Evolutionary conservation across 139 green algal genomes (phyloP).

Genomic region (Chlorella sp.): DNA sequence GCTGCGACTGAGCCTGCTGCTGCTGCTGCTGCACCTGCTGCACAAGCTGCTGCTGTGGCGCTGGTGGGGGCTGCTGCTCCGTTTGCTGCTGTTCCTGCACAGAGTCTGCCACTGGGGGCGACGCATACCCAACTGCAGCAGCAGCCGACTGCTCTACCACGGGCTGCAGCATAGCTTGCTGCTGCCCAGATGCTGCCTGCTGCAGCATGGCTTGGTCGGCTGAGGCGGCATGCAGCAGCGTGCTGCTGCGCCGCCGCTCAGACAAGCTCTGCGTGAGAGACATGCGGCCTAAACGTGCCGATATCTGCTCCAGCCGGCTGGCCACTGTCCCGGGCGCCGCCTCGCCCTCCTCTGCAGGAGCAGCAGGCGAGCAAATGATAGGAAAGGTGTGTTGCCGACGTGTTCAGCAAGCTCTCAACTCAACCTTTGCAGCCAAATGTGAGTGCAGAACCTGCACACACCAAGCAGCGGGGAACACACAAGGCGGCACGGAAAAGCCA

Average conservation of each 20-base stretch:
- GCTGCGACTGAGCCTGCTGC: not conserved
- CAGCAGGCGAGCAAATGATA: too few species aligned
- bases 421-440: too few species aligned
- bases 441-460: too few species aligned
- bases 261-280: conserved; percentile 16
- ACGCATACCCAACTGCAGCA: not conserved
- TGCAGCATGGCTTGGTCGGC: conserved; percentile 5
- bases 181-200: not conserved
- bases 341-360: not conserved
- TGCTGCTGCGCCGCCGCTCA: conserved; percentile 23
- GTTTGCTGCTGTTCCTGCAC: not conserved
- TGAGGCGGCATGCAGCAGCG: not conserved
- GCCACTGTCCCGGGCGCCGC: not conserved
- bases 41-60: not conserved
- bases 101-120: not conserved
- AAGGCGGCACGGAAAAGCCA: too few species aligned
- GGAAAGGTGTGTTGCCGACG: too few species aligned
- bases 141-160: not conserved
- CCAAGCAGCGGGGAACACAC: too few species aligned
- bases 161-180: not conserved
- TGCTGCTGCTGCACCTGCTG: not conserved
- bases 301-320: conserved; percentile 25
- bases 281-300: conserved; percentile 19
- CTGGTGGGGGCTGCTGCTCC: not conserved
- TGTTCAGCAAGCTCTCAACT: too few species aligned